Percentiles rank a stretch among this genome's conserved stretches.
These are phyloP conservation scores for Xylariaceae sp. DNA, from an alignment of 2,329 filamentous ascomycete species.

Conservation along the genomic window DNA sequence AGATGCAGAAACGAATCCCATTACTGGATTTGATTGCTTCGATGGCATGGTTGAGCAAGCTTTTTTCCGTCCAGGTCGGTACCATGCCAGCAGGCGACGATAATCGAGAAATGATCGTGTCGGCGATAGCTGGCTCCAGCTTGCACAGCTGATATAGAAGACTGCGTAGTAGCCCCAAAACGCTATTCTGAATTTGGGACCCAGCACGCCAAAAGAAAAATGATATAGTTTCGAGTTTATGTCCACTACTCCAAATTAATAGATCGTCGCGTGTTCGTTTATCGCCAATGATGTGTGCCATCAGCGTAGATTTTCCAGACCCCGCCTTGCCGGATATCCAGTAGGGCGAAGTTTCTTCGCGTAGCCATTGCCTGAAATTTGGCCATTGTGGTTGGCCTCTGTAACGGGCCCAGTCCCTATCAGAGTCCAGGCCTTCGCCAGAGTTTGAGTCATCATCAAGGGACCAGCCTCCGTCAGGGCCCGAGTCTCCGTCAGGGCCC, in stretches of 20 bases:
- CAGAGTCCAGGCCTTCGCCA: too few species aligned
- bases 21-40: background rate
- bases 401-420: too few species aligned
- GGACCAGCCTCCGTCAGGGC: too few species aligned
- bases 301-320: slow-evolving; percentile 17
- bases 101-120: too few species aligned
- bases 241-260: background rate
- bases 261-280: background rate
- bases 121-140: background rate
- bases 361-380: slow-evolving; percentile 13
- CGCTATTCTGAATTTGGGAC: slow-evolving; percentile 9
- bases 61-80: slow-evolving; percentile 7
- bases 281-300: slow-evolving; percentile 14
- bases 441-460: too few species aligned
- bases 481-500: too few species aligned
- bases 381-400: background rate
- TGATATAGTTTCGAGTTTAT: slow-evolving; percentile 6
- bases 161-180: slow-evolving; percentile 14
- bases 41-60: background rate
- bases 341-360: slow-evolving; percentile 9
- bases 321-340: slow-evolving; percentile 21
- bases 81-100: too few species aligned
- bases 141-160: slow-evolving; percentile 12
- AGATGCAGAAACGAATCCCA: slow-evolving; percentile 9
- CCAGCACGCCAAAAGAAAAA: slow-evolving; percentile 22